A percentile compares a stretch with the other conserved stretches of the same genome.
Conservation (phyloP, 2,329 filamentous ascomycete species). For the Calonectria fujianensis region DNA sequence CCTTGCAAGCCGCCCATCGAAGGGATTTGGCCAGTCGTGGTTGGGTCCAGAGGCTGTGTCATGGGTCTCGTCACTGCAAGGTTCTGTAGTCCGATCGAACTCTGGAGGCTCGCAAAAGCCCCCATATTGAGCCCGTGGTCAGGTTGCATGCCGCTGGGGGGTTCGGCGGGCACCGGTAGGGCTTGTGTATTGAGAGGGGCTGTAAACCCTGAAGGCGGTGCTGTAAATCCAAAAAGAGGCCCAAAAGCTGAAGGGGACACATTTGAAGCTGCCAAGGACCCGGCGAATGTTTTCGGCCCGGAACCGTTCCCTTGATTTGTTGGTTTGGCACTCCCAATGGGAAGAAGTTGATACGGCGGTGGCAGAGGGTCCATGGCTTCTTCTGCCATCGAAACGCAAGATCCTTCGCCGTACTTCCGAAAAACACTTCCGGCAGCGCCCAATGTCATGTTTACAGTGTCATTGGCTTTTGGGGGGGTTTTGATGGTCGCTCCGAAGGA, state of each 20-base stretch:
- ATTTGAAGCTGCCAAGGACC: slow-evolving; percentile 13
- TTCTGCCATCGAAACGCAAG: neutral
- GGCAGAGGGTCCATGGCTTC: neutral
- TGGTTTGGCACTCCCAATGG: neutral
- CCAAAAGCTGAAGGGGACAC: slow-evolving; percentile 24
- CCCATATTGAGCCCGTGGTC: neutral
- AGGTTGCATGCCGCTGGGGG: neutral
- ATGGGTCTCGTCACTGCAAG: neutral
- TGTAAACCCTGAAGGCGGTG: slow-evolving; percentile 3
- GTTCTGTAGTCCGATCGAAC: neutral
- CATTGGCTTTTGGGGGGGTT: neutral
- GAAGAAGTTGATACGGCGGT: neutral
- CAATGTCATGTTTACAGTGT: neutral
- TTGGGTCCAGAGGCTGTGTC: neutral
- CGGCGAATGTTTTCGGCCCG: neutral
- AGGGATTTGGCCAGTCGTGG: neutral
- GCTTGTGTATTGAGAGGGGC: slow-evolving; percentile 1
- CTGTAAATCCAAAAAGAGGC: slow-evolving; percentile 35
- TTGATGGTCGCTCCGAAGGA: slow-evolving; percentile 49
- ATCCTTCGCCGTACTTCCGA: neutral
- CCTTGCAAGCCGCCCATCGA: slow-evolving; percentile 3
- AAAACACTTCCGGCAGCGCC: neutral
- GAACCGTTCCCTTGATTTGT: neutral
- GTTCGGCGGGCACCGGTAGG: neutral
- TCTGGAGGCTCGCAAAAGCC: neutral